Base-by-base conservation (phyloP, 2,329 filamentous ascomycete genomes). In the Ophiostoma fasciatum region DNA sequence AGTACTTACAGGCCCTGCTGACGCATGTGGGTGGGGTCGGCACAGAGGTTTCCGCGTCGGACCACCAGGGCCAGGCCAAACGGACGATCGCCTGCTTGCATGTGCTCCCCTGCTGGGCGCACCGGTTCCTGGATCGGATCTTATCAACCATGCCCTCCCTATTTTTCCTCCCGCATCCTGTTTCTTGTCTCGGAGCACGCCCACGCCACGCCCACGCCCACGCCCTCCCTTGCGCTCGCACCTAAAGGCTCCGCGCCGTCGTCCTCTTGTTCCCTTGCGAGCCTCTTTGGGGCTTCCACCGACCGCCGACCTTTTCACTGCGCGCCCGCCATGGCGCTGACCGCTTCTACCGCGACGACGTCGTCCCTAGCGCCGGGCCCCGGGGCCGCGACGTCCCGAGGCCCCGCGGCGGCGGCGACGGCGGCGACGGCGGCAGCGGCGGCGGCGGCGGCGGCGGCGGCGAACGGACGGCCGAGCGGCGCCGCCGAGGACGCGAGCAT, bases 401-500 rank as follows among this genome's bases (percentile, higher is more conserved):
- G n/a, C n/a, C n/a, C n/a, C n/a, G n/a, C n/a, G n/a, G n/a, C n/a
- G n/a, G n/a, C n/a, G n/a, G n/a, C n/a, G n/a, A n/a, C n/a, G n/a
- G n/a, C n/a, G n/a, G n/a, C n/a, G n/a, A n/a, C n/a, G n/a, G n/a
- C n/a, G 8, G 8, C 13, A 9, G 26, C 4, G 7, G 26, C 14
- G 11, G 14, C 26, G 7, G 26, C 12, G 3, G 14, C 26, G 14
- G 26, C 28, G 28, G 25, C 12, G 33, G 29, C 34, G n/a, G n/a
- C n/a, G 20, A 7, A 19, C 35, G 4, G 38, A 28, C 17, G 35
- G 20, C 2, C 32, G 17, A 8, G 12, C 27, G 22, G 12, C 37
- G 34, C 11, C 40, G 23, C 22, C 29, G 31, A 28, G 51, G 33
- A 57, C 36, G 57, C 68, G 36, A 50, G 53, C 22, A 43, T 59